phyloP scores from a whole-genome alignment of 2,329 filamentous ascomycete genomes.

The Teratosphaeria pseudoeucalypti region DNA sequence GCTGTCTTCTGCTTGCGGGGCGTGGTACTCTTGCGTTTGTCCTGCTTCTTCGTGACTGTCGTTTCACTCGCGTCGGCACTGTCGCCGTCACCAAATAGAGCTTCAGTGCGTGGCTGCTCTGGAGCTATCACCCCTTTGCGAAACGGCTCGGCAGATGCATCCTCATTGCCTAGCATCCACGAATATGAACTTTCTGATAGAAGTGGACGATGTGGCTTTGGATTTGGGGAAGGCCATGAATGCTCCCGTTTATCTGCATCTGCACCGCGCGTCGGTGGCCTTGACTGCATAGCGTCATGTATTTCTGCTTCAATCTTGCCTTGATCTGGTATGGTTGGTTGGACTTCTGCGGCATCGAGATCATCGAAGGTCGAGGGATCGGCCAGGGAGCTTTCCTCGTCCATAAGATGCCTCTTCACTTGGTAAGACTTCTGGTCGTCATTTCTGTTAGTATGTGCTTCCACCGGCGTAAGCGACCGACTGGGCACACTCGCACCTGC shows the following conservation, averaged over 20 bases:
- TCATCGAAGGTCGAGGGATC: constrained; percentile 12
- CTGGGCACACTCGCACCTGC: background rate
- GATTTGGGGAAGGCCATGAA: background rate
- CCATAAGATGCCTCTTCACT: background rate
- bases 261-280: background rate
- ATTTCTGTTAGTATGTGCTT: background rate
- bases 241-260: background rate
- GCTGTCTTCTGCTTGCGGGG: background rate
- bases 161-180: constrained; percentile 54
- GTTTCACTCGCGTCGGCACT: background rate
- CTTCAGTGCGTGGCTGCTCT: background rate
- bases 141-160: background rate
- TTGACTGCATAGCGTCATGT: background rate
- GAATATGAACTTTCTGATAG: constrained; percentile 62
- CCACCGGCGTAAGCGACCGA: background rate
- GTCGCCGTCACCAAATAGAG: background rate
- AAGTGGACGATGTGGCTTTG: constrained; percentile 41
- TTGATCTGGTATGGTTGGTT: background rate
- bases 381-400: constrained; percentile 1
- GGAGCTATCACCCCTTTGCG: background rate
- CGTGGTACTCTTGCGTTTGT: background rate
- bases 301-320: background rate
- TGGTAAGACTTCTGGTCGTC: background rate
- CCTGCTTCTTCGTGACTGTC: background rate
- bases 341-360: background rate